These are phyloP conservation scores for Monosporascus sp. DNA, from an alignment of 2,329 filamentous ascomycete genomes.

Conservation along the genomic window DNA sequence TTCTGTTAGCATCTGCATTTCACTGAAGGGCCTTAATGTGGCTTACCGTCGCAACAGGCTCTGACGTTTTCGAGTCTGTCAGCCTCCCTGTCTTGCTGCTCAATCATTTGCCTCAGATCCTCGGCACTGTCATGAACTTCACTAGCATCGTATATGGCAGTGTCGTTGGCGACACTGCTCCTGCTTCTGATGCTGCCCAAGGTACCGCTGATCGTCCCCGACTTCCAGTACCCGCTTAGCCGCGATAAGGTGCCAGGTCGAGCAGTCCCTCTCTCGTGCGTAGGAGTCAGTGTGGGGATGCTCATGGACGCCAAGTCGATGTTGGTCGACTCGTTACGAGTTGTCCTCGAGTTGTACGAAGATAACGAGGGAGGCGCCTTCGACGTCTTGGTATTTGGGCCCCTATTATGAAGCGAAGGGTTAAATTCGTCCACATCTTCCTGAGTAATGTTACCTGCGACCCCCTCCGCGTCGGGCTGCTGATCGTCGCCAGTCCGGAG, in stretches of 20 bases:
- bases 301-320: slow-evolving; percentile 40
- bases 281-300: slow-evolving; percentile 52
- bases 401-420: slow-evolving; percentile 45
- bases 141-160: slow-evolving; percentile 54
- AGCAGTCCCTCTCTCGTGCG: slow-evolving; percentile 32
- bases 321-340: slow-evolving; percentile 58
- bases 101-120: slow-evolving; percentile 73
- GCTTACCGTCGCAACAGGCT: slow-evolving; percentile 93
- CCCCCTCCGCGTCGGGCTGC: slow-evolving; percentile 56
- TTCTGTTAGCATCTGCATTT: slow-evolving; percentile 12
- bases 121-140: slow-evolving; percentile 73
- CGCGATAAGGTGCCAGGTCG: slow-evolving; percentile 47
- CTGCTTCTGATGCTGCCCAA: slow-evolving; percentile 51
- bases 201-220: slow-evolving; percentile 39
- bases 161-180: slow-evolving; percentile 37
- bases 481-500: slow-evolving; percentile 65
- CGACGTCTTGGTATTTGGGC: slow-evolving; percentile 40
- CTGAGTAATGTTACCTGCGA: slow-evolving; percentile 50
- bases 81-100: slow-evolving; percentile 68
- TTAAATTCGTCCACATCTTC: slow-evolving; percentile 79
- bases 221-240: slow-evolving; percentile 55
- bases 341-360: slow-evolving; percentile 72
- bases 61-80: slow-evolving; percentile 89
- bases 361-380: slow-evolving; percentile 62
- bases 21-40: not conserved